Percentiles rank a stretch among this genome's conserved stretches.
Conservation (phyloP, 1,284 basidiomycete species). For the Leccinum pallidistipes region DNA sequence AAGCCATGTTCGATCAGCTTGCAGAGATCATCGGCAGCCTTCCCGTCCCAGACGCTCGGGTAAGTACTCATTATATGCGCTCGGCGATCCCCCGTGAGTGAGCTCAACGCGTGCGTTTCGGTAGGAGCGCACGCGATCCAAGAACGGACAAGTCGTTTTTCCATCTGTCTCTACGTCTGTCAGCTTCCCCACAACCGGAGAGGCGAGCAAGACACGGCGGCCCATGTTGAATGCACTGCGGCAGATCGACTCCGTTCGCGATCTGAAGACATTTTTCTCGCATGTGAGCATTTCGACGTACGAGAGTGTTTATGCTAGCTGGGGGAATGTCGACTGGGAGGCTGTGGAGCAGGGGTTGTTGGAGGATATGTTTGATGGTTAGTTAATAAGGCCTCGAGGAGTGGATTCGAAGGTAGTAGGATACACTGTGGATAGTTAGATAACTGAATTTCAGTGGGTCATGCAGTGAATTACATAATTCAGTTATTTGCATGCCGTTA, state of each 20-base stretch:
- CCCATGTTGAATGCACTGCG: conserved; percentile 71
- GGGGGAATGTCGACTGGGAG: conserved; percentile 83
- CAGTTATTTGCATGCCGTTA: too few species aligned
- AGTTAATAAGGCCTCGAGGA: conserved; percentile 38
- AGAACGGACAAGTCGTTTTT: conserved; percentile 19
- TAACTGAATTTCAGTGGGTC: too few species aligned
- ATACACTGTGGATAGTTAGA: too few species aligned
- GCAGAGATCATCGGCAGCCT: conserved; percentile 78
- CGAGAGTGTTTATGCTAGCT: conserved; percentile 83
- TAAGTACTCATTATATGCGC: conserved; percentile 22
- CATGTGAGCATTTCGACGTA: conserved; percentile 86
- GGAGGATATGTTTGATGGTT: conserved; percentile 83
- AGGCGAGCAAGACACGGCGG: conserved; percentile 49
- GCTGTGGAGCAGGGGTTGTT: conserved; percentile 78
- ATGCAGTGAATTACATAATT: too few species aligned
- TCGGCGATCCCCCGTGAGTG: background rate
- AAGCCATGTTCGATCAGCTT: conserved; percentile 89
- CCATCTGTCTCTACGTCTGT: conserved; percentile 27
- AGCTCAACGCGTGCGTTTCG: background rate
- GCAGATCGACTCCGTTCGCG: conserved; percentile 77
- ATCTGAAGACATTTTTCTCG: conserved; percentile 86
- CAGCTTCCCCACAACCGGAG: background rate
- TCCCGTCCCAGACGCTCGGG: conserved; percentile 46
- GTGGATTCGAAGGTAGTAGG: too few species aligned
- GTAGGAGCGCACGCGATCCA: conserved; percentile 32